Percentiles rank a stretch among this genome's conserved stretches.
These are phyloP conservation scores for Apiospora aurea DNA, from an alignment of 2,329 filamentous ascomycete genomes.

Conservation along the genomic window DNA sequence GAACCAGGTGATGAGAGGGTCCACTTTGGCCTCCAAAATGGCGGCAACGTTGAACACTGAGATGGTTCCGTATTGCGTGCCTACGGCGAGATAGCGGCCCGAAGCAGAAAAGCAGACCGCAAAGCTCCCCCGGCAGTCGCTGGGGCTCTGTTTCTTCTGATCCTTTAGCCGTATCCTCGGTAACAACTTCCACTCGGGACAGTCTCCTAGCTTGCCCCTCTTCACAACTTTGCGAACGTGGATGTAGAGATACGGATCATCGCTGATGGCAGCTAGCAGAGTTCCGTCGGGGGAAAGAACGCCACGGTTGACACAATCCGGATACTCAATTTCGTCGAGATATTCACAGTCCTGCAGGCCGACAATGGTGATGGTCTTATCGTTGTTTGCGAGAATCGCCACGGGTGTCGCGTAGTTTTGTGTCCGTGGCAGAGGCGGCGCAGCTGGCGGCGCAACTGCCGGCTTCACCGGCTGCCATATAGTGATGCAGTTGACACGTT, in stretches of 20 bases:
- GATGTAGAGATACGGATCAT: slow-evolving; percentile 86
- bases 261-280: slow-evolving; percentile 82
- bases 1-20: slow-evolving; percentile 77
- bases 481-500: slow-evolving; percentile 72
- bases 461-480: slow-evolving; percentile 62
- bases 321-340: slow-evolving; percentile 75
- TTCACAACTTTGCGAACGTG: slow-evolving; percentile 63
- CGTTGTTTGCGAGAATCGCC: slow-evolving; percentile 88
- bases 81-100: slow-evolving; percentile 75
- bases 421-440: slow-evolving; percentile 35
- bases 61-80: slow-evolving; percentile 81
- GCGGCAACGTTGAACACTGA: slow-evolving; percentile 71
- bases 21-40: slow-evolving; percentile 52
- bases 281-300: slow-evolving; percentile 90
- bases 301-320: slow-evolving; percentile 90
- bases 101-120: slow-evolving; percentile 79
- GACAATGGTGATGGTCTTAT: slow-evolving; percentile 86
- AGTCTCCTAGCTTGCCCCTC: slow-evolving; percentile 42
- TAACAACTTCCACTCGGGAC: slow-evolving; percentile 59
- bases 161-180: slow-evolving; percentile 64
- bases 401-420: slow-evolving; percentile 60
- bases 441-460: slow-evolving; percentile 39
- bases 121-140: slow-evolving; percentile 72
- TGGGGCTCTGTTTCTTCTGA: slow-evolving; percentile 60
- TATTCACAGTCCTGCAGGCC: slow-evolving; percentile 71